phyloP scores from a whole-genome alignment of 2,329 filamentous ascomycete genomes.

The Monosporascus sp. region DNA sequence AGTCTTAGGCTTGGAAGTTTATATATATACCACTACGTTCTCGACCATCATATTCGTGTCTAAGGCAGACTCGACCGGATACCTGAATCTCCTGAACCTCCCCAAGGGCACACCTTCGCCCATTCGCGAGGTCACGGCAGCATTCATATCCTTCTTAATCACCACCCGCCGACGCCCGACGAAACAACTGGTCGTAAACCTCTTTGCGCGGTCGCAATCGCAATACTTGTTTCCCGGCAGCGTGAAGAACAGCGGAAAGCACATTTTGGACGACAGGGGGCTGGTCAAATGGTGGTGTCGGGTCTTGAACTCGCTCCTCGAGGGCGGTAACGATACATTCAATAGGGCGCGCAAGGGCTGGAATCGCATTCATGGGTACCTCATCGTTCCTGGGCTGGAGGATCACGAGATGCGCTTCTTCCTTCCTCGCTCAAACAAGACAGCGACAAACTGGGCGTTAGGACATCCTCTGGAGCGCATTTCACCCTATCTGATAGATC shows the following conservation, averaged over 20 bases:
- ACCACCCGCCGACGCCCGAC: conserved; percentile 58
- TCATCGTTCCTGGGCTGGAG: conserved; percentile 85
- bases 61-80: conserved; percentile 95
- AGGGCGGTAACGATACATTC: conserved; percentile 31
- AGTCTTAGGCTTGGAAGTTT: conserved; percentile 78
- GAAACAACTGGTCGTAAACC: conserved; percentile 70
- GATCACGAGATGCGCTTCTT: conserved; percentile 74
- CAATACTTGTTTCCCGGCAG: conserved; percentile 96
- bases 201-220: conserved; percentile 87
- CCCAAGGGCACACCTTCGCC: conserved; percentile 64
- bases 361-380: conserved; percentile 63
- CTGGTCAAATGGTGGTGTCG: conserved; percentile 96
- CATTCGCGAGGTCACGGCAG: conserved; percentile 65
- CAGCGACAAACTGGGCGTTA: conserved; percentile 61
- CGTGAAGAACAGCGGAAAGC: conserved; percentile 76
- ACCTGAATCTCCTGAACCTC: conserved; percentile 62
- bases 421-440: conserved; percentile 51
- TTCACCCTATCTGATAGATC: conserved; percentile 55
- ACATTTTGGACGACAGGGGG: conserved; percentile 84
- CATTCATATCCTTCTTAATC: conserved; percentile 73
- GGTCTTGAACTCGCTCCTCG: conserved; percentile 72
- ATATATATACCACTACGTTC: conserved; percentile 76
- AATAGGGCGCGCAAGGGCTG: conserved; percentile 31
- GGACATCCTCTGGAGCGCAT: conserved; percentile 64
- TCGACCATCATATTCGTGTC: conserved; percentile 89